Percentiles rank a stretch among this genome's conserved stretches.
These are phyloP conservation scores for Chalciporus piperatus DNA, from an alignment of 768 basidiomycete genomes.

Conservation along the genomic window DNA sequence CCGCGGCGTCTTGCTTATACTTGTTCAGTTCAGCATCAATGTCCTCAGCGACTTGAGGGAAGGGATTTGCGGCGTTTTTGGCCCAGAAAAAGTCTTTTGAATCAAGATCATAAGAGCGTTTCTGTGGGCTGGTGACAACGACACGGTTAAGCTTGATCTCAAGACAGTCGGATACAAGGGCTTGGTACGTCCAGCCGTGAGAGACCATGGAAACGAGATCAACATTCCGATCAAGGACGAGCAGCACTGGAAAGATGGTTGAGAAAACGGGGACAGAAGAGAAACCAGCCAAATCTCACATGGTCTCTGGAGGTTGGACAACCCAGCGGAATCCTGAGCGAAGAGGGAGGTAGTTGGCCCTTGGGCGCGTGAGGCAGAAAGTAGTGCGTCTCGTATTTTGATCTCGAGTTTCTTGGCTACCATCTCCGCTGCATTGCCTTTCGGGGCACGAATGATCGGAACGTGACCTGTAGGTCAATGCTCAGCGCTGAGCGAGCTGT, in stretches of 20 bases:
- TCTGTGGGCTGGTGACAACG: conserved; percentile 74
- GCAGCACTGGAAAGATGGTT: conserved; percentile 60
- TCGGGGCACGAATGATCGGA: conserved; percentile 90
- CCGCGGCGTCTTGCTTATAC: conserved; percentile 94
- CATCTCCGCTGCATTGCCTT: conserved; percentile 98
- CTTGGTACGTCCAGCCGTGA: conserved; percentile 99
- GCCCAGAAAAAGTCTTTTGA: conserved; percentile 99
- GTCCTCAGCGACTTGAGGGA: conserved; percentile 98
- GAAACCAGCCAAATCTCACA: conserved; percentile 44
- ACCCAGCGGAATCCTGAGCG: conserved; percentile 73
- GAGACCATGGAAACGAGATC: conserved; percentile 92
- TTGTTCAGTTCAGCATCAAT: conserved; percentile 89
- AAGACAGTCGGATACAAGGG: conserved; percentile 94
- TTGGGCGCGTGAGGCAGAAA: conserved; percentile 65
- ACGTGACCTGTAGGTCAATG: conserved; percentile 63
- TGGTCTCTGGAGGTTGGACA: conserved; percentile 86
- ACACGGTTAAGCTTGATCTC: conserved; percentile 97
- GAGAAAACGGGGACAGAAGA: conserved; percentile 1
- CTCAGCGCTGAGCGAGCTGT: background rate
- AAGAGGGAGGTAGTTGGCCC: conserved; percentile 60
- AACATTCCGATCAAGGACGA: conserved; percentile 92
- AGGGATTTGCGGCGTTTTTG: conserved; percentile 92
- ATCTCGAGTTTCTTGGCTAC: conserved; percentile 94
- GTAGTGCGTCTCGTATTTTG: conserved; percentile 82
- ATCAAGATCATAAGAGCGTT: conserved; percentile 88